These are phyloP conservation scores for Phytopythium montanum DNA, from an alignment of 352 stramenopile species.

Conservation along the genomic window DNA sequence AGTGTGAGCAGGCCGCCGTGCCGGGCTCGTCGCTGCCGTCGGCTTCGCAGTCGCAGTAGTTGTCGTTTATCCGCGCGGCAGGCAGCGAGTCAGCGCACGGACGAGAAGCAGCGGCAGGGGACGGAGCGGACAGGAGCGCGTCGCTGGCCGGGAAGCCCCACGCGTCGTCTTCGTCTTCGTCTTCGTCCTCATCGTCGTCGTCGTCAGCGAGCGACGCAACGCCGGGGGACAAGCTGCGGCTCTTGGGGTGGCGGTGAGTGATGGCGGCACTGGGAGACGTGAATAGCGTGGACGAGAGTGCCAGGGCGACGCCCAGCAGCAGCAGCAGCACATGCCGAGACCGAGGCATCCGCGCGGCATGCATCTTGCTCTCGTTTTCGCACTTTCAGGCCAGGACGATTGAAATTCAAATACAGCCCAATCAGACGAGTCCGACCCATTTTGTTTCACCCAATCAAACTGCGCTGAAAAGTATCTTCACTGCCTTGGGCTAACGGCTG, in stretches of 20 bases:
- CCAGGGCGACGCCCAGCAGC: neutral
- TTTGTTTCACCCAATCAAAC: neutral
- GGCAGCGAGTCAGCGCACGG: slow-evolving; percentile 36
- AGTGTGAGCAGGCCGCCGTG: slow-evolving; percentile 72
- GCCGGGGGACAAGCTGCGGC: neutral
- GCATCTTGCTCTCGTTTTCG: neutral
- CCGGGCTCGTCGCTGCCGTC: slow-evolving; percentile 89
- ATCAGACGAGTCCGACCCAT: neutral
- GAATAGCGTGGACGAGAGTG: neutral
- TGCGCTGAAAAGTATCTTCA: no score
- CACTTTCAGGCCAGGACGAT: no score
- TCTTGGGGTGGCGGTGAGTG: neutral
- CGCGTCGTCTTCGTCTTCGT: slow-evolving; percentile 37
- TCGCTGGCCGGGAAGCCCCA: slow-evolving; percentile 43
- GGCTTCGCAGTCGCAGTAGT: slow-evolving; percentile 91
- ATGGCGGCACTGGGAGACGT: neutral
- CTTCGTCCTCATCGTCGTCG: slow-evolving; percentile 14
- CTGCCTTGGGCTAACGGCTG: no score
- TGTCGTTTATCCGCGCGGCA: slow-evolving; percentile 77
- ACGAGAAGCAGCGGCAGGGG: neutral
- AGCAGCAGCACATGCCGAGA: neutral
- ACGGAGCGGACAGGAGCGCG: neutral
- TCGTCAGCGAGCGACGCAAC: neutral
- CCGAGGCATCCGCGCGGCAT: neutral
- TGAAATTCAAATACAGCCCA: no score